Evolutionary conservation across 1,139 yeast genomes (phyloP), one percentile per base, ranked within the genome.

Genomic region (Protomyces gravidus): DNA sequence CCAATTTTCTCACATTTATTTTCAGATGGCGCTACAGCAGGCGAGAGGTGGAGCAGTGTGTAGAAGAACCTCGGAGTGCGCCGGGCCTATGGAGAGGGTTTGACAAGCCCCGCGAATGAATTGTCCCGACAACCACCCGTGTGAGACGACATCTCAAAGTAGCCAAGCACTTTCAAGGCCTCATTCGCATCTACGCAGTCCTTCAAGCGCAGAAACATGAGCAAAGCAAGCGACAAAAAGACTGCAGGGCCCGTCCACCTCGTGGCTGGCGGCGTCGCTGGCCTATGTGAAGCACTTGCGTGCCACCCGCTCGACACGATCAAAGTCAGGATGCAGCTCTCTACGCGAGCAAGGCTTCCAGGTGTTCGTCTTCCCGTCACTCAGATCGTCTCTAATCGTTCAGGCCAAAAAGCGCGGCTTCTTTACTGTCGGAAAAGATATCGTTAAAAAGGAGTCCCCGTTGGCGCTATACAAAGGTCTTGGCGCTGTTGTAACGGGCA

Each of bases 221-320:
- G 42, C 42, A 36, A 36, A 36, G 42, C 32, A 13, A 48, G 51
- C 6, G 56, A 63, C 50, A 65, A 69, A 53, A 65, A 65, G 56
- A 63, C 65, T 0, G 40, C 66, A 19, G 50, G 66, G 23, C 67
- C 67, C 19, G 61, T 65, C 17, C 96, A 89, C 72, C 80, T 90
- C 68, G 78, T 89, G 60, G 95, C 97, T 50, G 98, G 98, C 67
- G 98, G 98, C 69, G 85, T 94, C 13, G 98, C 98, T 19, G 98
- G 98, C 63, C 79, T 90, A 64, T 88, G 89, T 71, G 98, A 92
- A 76, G 98, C 97, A 21, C 79, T 92, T 66, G 84, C 94, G 72
- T 92, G 98, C 74, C 98, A 92, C 73, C 97, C 97, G 13, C 80
- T 90, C 69, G 78, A 75, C 66, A 92, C 98, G 53, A 88, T 92